A percentile compares a stretch with the other conserved stretches of the same genome.
Evolutionary conservation across 1,139 yeast genomes (phyloP).

Genomic region (Lodderomyces oxycetoniae): DNA sequence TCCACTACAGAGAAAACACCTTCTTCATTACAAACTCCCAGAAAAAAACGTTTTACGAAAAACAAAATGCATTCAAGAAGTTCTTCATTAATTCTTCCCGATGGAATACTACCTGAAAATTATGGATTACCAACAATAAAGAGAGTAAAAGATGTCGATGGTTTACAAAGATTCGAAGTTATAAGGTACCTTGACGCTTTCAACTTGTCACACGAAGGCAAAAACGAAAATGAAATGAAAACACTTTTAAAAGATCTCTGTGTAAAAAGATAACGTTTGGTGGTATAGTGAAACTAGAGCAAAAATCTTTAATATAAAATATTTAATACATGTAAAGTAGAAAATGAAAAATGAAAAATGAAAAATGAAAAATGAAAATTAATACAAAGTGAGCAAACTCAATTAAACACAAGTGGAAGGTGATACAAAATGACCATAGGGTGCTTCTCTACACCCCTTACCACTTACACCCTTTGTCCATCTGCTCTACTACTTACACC

Average conservation of each 20-base stretch:
- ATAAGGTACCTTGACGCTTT: constrained; percentile 13
- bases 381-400: not conserved
- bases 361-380: not conserved
- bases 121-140: constrained; percentile 13
- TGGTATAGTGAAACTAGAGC: no score
- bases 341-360: not conserved
- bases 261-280: not conserved
- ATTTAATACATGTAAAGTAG: not conserved
- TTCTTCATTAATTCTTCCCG: constrained; percentile 11
- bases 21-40: not conserved
- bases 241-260: constrained; percentile 6
- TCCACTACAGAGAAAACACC: not conserved
- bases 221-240: constrained; percentile 8
- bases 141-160: constrained; percentile 10
- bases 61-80: constrained; percentile 3
- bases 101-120: constrained; percentile 11
- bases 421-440: no score
- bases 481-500: no score
- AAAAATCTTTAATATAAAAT: no score
- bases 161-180: constrained; percentile 12
- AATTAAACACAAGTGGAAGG: not conserved
- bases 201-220: constrained; percentile 7
- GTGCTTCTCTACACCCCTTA: no score
- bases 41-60: not conserved
- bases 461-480: no score